Base-by-base conservation (phyloP, 2,329 filamentous ascomycete species). In the Arthrobotrys sinensis region DNA sequence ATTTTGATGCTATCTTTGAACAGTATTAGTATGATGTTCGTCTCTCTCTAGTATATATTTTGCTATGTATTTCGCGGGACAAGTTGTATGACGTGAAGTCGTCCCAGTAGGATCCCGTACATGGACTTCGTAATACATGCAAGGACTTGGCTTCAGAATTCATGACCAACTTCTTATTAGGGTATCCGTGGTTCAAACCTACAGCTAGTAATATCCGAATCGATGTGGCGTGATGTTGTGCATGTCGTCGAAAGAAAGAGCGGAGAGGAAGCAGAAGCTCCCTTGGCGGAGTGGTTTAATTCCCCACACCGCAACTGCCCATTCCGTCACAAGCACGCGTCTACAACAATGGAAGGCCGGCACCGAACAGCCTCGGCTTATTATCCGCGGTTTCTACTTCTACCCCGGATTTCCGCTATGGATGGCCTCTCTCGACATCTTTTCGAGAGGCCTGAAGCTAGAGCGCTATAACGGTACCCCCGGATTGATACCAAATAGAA, bases 1-100 rank as follows among this genome's bases (percentile, higher is more conserved):
- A 88, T 88, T 55, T 43, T 12, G n/a, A 43, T 32, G 45, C 28
- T 40, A 36, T 24, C 34, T 71, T 34, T 36, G 16, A 10, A 32
- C 24, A 60, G 11, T 3, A 4, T 28, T 28, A 28, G 24, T 28
- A 28, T 28, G 24, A 28, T 28, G 24, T 28, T 28, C 24, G 4
- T 28, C 2, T 28, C 24, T 28, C 24, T 28, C 4, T 28, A 4
- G 4, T 28, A 28, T 2, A 28, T 28, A 28, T 28, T 4, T 28
- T 4, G 24, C 4, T 28, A 28, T 38, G 6, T 38, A 38, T 38
- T 38, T 12, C 2, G 12, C 8, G 36, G 7, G 1, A 3, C 36
- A 8, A 38, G 36, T 6, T 38, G 36, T 1, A 38, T 8, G 36
- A 38, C 1, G 36, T 38, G 36, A 10, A 38, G 36, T 38, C 12